Percentiles rank a stretch among this genome's conserved stretches.
Conservation (phyloP, 2,329 filamentous ascomycete species). For the Fusarium algeriense region DNA sequence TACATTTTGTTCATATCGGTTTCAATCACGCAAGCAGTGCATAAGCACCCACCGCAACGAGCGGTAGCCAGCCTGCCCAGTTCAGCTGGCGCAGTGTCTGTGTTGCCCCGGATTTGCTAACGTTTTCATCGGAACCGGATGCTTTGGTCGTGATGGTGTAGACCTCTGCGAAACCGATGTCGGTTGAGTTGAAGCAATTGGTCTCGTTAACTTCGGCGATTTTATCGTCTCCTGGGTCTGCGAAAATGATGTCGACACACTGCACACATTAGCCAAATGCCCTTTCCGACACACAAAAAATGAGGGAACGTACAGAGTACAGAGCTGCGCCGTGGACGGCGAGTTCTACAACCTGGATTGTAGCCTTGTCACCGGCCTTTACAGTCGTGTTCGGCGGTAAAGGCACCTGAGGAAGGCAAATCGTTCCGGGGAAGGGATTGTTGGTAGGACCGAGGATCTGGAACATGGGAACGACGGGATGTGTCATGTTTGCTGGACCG, state of each 20-base stretch:
- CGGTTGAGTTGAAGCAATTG: constrained; percentile 90
- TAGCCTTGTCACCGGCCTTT: constrained; percentile 86
- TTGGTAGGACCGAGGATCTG: constrained; percentile 85
- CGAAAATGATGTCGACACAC: constrained; percentile 97
- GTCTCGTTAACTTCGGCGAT: constrained; percentile 79
- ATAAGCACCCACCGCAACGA: constrained; percentile 56
- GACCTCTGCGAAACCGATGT: constrained; percentile 81
- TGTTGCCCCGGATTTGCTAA: constrained; percentile 47
- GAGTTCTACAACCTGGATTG: constrained; percentile 87
- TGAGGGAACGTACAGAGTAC: constrained; percentile 74
- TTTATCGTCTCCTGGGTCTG: constrained; percentile 75
- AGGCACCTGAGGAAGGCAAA: constrained; percentile 91
- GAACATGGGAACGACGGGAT: constrained; percentile 83
- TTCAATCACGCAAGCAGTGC: constrained; percentile 49
- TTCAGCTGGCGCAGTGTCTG: constrained; percentile 33
- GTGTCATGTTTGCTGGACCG: constrained; percentile 87
- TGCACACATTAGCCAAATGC: constrained; percentile 52
- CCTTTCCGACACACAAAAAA: no score
- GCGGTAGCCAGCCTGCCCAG: constrained; percentile 58
- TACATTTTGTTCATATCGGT: constrained; percentile 33
- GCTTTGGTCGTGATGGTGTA: constrained; percentile 73
- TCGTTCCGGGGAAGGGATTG: constrained; percentile 85
- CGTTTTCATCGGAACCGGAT: constrained; percentile 53
- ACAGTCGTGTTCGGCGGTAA: constrained; percentile 79
- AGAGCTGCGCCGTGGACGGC: constrained; percentile 86